Conservation (phyloP, 164 flowering plant species). For the Tinospora cordifolia region DNA sequence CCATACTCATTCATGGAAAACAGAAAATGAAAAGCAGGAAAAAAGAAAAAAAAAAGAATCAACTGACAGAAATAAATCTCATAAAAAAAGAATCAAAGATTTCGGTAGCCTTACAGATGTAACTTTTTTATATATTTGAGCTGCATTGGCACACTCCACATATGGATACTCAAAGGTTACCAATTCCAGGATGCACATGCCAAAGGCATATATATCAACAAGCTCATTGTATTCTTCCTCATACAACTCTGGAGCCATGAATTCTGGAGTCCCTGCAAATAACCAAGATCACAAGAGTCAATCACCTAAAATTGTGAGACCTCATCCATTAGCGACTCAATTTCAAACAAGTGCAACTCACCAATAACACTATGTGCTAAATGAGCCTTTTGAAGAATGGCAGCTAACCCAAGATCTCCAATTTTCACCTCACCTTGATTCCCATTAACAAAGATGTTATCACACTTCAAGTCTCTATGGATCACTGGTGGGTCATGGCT, state of each 20-base stretch:
- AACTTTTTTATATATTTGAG: constrained; percentile 95
- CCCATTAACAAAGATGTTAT: constrained; percentile 90
- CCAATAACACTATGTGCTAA: constrained; percentile 95
- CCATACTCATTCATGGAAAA: neutral
- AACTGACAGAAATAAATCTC: neutral
- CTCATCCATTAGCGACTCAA: constrained; percentile 2
- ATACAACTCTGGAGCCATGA: constrained; percentile 98
- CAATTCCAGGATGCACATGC: constrained; percentile 92
- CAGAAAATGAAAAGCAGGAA: neutral
- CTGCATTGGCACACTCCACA: constrained; percentile 85
- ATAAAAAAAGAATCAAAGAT: neutral
- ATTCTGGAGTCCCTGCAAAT: constrained; percentile 78
- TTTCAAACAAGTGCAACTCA: constrained; percentile 18
- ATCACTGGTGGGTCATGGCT: constrained; percentile 88
- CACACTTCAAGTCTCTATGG: constrained; percentile 92
- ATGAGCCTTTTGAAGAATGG: constrained; percentile 62
- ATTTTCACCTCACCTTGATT: constrained; percentile 95
- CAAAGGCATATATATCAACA: constrained; percentile 96
- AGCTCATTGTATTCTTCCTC: constrained; percentile 97
- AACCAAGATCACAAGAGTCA: constrained; percentile 1
- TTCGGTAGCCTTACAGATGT: constrained; percentile 50
- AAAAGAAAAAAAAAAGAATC: neutral
- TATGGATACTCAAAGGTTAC: constrained; percentile 96
- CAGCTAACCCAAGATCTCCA: constrained; percentile 88
- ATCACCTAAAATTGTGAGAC: neutral